Percentiles rank a stretch among this genome's conserved stretches.
phyloP scores from a whole-genome alignment of 106 monocot species.

The Iris macrosiphon region DNA sequence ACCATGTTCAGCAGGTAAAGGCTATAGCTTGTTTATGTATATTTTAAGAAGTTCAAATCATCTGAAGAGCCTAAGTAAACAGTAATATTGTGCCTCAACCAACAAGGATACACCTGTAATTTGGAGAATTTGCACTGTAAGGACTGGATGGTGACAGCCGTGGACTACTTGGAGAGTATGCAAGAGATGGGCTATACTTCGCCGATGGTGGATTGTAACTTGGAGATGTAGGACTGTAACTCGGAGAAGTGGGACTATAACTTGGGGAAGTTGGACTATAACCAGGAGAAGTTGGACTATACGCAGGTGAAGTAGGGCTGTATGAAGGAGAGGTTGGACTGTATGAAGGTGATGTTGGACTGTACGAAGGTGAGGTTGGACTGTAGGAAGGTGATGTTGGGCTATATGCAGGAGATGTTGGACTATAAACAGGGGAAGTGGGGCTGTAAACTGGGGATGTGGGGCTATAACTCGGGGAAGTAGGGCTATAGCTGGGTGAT shows the following conservation, averaged over 20 bases:
- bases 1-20: too few relatives aligned
- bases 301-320: conserved; percentile 78
- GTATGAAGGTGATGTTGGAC: conserved; percentile 78
- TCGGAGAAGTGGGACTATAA: conserved; percentile 72
- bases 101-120: conserved; percentile 55
- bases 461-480: conserved; percentile 84
- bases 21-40: too few relatives aligned
- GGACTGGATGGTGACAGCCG: conserved; percentile 72
- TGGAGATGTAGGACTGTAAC: conserved; percentile 64
- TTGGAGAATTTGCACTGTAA: conserved; percentile 73
- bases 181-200: conserved; percentile 70
- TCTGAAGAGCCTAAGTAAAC: too few relatives aligned
- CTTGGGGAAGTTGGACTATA: conserved; percentile 89
- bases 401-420: conserved; percentile 73
- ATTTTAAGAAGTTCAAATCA: too few relatives aligned
- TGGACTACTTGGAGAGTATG: conserved; percentile 85
- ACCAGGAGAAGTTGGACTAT: conserved; percentile 83
- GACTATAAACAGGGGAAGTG: conserved; percentile 83
- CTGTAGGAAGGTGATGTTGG: conserved; percentile 88
- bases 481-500: conserved; percentile 86
- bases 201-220: conserved; percentile 87
- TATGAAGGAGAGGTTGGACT: conserved; percentile 81
- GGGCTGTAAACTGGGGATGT: conserved; percentile 93
- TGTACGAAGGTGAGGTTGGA: conserved; percentile 87
- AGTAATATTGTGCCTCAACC: too few relatives aligned